These are phyloP conservation scores for Arthrocladium fulminans DNA, from an alignment of 2,329 filamentous ascomycete genomes.

Conservation along the genomic window DNA sequence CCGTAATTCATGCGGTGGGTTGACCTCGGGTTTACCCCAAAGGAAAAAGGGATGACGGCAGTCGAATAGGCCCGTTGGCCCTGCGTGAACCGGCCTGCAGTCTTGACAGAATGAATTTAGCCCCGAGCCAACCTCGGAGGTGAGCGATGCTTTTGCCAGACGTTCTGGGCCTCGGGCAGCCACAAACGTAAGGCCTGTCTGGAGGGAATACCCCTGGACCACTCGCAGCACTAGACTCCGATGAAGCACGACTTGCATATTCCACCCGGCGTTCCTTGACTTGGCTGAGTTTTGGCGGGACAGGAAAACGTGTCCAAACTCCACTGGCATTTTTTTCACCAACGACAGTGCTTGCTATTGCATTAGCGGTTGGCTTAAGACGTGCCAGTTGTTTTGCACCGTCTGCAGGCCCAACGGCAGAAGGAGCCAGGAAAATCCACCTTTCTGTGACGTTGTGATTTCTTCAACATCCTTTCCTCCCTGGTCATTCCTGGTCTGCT, in stretches of 20 bases:
- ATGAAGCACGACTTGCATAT: background rate
- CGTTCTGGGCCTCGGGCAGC: background rate
- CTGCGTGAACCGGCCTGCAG: background rate
- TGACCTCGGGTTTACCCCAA: background rate
- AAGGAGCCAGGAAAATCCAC: background rate
- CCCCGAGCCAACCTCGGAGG: no score
- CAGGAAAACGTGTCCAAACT: background rate
- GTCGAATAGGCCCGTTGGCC: background rate
- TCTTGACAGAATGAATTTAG: background rate
- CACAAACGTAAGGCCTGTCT: background rate
- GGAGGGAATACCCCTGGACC: background rate
- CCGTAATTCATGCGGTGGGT: background rate
- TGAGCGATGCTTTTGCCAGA: no score
- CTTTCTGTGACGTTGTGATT: background rate
- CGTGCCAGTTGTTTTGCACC: background rate
- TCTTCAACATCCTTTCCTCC: background rate
- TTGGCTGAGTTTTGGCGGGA: background rate
- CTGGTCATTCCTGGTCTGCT: background rate
- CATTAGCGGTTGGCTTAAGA: background rate
- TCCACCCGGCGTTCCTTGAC: background rate
- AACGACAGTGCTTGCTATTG: background rate
- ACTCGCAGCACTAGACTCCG: background rate
- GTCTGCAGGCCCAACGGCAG: background rate
- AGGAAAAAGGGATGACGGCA: background rate
- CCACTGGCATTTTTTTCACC: background rate